phyloP scores from a whole-genome alignment of 1,139 yeast genomes.

The Geotrichum candidum region DNA sequence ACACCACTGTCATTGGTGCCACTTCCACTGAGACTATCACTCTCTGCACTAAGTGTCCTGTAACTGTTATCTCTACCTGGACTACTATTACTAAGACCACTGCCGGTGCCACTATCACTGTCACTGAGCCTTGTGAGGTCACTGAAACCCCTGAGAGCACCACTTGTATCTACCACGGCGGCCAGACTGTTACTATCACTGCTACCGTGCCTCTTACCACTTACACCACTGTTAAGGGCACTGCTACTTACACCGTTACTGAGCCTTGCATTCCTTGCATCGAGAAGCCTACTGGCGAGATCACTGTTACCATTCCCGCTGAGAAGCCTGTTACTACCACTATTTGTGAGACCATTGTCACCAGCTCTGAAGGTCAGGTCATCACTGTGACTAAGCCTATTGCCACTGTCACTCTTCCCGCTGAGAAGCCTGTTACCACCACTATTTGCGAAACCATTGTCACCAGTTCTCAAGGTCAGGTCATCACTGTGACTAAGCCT shows the following conservation, averaged over 20 bases:
- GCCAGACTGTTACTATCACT: conserved; percentile 9
- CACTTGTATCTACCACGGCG: conserved; percentile 11
- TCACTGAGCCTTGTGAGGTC: conserved; percentile 5
- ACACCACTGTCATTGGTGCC: conserved; percentile 8
- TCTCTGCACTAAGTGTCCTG: conserved; percentile 12
- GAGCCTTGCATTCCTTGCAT: background rate
- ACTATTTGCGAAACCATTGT: too few species aligned
- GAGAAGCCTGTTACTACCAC: background rate
- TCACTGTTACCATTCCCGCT: background rate
- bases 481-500: conserved; percentile 4
- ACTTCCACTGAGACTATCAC: conserved; percentile 14
- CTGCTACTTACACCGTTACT: conserved; percentile 1
- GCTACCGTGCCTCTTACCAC: background rate
- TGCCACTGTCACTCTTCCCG: background rate
- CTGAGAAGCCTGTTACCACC: too few species aligned
- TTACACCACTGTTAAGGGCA: conserved; percentile 1
- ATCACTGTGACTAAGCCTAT: background rate
- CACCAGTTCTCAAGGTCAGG: too few species aligned
- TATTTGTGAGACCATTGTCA: background rate
- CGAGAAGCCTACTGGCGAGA: too few species aligned
- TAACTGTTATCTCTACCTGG: background rate
- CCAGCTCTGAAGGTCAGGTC: conserved; percentile 1
- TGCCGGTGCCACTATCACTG: conserved; percentile 2
- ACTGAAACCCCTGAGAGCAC: conserved; percentile 11
- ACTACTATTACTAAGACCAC: conserved; percentile 13